Evolutionary conservation across 192 early-diverging fungal genomes (phyloP), one percentile per base, ranked within the genome.

Genomic region (Linderina pennispora): DNA sequence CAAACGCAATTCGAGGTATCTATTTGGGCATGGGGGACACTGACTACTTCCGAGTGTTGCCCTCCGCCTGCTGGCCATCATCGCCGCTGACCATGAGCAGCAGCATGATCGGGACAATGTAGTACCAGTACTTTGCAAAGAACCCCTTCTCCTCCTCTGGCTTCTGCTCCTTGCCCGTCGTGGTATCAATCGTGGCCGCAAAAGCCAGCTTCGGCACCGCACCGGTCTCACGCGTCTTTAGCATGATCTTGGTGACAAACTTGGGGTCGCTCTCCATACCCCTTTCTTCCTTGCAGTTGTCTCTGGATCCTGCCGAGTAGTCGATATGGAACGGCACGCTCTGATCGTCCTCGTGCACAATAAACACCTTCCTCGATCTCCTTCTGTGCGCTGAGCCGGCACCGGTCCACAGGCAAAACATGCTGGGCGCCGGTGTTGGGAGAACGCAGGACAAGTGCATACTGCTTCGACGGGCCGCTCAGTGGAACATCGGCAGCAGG

Each of bases 121-220:
- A 71, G 56, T 76, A 75, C 77, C 77, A 79, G 62, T 79, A 79
- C 61, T 79, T 79, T 40, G 57, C 64, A 16, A 79, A 36, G 55
- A 79, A 79, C 48, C 69, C 74, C 58, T 68, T 71, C 40, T 62
- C 53, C 23, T 56, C 58, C 51, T 71, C 74, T 2, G 63, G 62
- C 45, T 63, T 53, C 52, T 64, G 38, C 47, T 68, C 73, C 50
- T 53, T 52, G 4, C 68, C 68, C 2, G 68, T 72, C 5, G 43
- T 33, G 35, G 40, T 23, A 36, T 70, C 66, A 18, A 70, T 58
- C 11, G 19, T 31, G 0, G 55, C 48, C 3, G 60, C 55, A 16
- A 36, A 43, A 3, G 55, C 55, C 16, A 70, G 66, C 59, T 44
- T 36, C 9, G 66, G 66, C 16, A 33, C 23, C 23, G 66, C 55